Conservation (phyloP, 805 yeast genomes). For the Nematodospora valgi region DNA sequence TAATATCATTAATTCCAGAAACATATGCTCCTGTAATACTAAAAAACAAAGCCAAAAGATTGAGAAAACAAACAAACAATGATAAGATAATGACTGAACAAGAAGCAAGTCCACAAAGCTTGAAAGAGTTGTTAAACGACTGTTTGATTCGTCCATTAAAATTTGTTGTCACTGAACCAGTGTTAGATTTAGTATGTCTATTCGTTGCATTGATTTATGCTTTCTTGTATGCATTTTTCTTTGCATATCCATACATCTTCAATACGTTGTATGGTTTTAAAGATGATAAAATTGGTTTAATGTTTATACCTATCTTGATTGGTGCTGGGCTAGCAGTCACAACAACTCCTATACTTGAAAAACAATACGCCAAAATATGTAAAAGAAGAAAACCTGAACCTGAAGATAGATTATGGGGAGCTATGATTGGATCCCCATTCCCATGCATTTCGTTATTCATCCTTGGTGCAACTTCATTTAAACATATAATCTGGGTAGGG, state of each 20-base stretch:
- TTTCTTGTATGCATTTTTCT: slow-evolving; percentile 88
- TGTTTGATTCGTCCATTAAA: slow-evolving; percentile 79
- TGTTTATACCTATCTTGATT: slow-evolving; percentile 86
- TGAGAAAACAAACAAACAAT: slow-evolving; percentile 80
- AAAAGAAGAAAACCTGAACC: slow-evolving; percentile 63
- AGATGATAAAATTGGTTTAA: slow-evolving; percentile 77
- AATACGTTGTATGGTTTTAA: slow-evolving; percentile 69
- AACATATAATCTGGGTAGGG: slow-evolving; percentile 64
- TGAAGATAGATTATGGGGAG: slow-evolving; percentile 77
- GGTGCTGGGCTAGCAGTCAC: slow-evolving; percentile 75
- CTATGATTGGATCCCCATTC: slow-evolving; percentile 79
- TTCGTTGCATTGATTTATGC: slow-evolving; percentile 89
- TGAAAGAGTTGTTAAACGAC: slow-evolving; percentile 65
- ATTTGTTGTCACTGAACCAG: slow-evolving; percentile 79
- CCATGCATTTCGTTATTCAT: slow-evolving; percentile 79
- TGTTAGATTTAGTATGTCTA: slow-evolving; percentile 75
- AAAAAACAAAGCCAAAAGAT: slow-evolving; percentile 57
- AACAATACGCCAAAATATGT: slow-evolving; percentile 49
- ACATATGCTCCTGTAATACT: slow-evolving; percentile 84
- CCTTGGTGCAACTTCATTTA: slow-evolving; percentile 73
- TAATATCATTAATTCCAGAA: slow-evolving; percentile 71
- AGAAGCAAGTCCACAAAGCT: slow-evolving; percentile 73
- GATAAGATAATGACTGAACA: slow-evolving; percentile 86
- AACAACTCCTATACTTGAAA: slow-evolving; percentile 76
- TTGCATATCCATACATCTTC: slow-evolving; percentile 91